Conservation (phyloP, 2,329 filamentous ascomycete genomes). For the Macrophomina tecta region DNA sequence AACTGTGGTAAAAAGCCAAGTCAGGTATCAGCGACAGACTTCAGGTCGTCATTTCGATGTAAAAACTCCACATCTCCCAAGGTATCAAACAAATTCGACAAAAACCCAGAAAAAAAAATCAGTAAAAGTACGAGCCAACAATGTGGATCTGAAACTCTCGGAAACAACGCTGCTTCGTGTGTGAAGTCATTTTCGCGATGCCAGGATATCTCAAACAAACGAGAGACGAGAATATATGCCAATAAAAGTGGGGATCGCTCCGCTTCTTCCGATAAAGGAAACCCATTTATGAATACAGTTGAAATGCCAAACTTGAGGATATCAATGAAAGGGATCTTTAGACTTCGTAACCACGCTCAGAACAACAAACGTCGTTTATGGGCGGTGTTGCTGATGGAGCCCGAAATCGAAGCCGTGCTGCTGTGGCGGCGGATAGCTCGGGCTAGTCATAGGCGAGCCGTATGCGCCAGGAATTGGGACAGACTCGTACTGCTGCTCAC, state of each 20-base stretch:
- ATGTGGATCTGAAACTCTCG: not conserved
- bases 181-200: not conserved
- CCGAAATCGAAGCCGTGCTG: slow-evolving; percentile 47
- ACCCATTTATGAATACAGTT: slow-evolving; percentile 16
- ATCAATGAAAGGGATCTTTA: not conserved
- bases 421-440: slow-evolving; percentile 41
- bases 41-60: not conserved
- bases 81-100: slow-evolving; percentile 17
- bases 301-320: slow-evolving; percentile 10
- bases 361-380: not conserved
- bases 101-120: not conserved
- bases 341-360: not conserved
- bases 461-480: slow-evolving; percentile 93
- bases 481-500: slow-evolving; percentile 82
- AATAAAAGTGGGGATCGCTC: slow-evolving; percentile 21
- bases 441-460: slow-evolving; percentile 54
- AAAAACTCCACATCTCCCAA: slow-evolving; percentile 11
- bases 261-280: not conserved
- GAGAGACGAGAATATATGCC: slow-evolving; percentile 12
- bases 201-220: slow-evolving; percentile 18
- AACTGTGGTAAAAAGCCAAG: not conserved
- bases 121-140: not conserved
- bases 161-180: not conserved
- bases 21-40: slow-evolving; percentile 21
- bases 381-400: slow-evolving; percentile 13